Base-by-base conservation (phyloP, 129 eudicot genomes). In the Chrysanthemum lavandulifolium region DNA sequence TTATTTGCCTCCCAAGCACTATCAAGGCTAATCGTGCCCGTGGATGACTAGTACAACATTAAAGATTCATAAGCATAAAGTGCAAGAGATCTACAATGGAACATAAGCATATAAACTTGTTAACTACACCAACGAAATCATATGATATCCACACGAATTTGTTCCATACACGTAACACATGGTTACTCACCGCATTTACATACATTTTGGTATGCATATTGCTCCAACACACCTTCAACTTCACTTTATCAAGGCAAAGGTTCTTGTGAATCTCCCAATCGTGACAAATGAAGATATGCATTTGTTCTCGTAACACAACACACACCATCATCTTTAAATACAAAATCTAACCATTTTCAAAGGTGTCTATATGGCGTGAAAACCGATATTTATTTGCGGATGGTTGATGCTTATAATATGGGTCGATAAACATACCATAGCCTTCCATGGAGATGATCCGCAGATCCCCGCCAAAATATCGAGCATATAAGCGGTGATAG, bases 401-500 rank as follows among this genome's bases (percentile, higher is more conserved):
- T 62, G 36, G 29, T 43, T 40, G 14, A 65, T 19, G 27, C 21
- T 55, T 43, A 40, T 10, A 5, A n/a, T 21, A 67, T 56, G 12
- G 10, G 13, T 47, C 40, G 0, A 60, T 13, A n/a, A n/a, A n/a
- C n/a, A n/a, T n/a, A n/a, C n/a, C n/a, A n/a, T n/a, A n/a, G n/a
- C n/a, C n/a, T n/a, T n/a, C 99, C 99, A 95, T 90, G 54, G 99
- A 95, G 79, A 90, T 88, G 59, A 95, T 86, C 75, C 91, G 97
- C 60, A 95, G 85, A 86, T 95, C 99, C 72, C 99, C 99, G 18
- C 99, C 99, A 80, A 95, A 95, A 60, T 95, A 95, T 11, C 96
- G 84, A 40, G 99, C 99, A 74, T 95, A 90, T 73, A 95, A 78
- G 40, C 97, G 99, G 73, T 90, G 14, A 95, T 88, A 10, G 99